phyloP scores from a whole-genome alignment of 2,329 filamentous ascomycete species.

The Neurospora crassa region DNA sequence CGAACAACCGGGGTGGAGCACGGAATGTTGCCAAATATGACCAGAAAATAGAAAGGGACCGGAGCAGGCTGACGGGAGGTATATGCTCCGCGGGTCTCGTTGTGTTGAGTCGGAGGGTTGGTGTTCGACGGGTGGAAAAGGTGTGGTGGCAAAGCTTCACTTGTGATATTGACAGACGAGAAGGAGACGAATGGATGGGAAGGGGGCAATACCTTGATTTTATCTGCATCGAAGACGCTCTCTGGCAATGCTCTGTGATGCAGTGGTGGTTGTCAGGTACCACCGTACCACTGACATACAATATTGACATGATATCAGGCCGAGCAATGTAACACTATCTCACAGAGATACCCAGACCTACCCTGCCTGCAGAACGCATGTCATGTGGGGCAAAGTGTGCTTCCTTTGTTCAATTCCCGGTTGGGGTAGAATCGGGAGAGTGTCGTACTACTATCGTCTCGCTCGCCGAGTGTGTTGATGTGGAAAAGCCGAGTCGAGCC shows the following conservation, averaged over 20 bases:
- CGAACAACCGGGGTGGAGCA: neutral
- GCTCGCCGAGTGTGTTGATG: neutral
- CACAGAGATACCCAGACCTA: neutral
- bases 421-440: neutral
- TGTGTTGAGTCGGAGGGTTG: neutral
- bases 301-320: neutral
- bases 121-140: neutral
- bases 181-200: neutral
- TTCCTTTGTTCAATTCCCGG: neutral
- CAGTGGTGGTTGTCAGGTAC: neutral
- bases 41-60: neutral
- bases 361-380: neutral
- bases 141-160: neutral
- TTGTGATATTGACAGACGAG: neutral
- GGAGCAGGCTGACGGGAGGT: neutral
- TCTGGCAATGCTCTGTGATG: neutral
- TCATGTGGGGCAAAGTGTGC: neutral
- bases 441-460: neutral
- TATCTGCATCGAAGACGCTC: neutral
- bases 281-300: neutral
- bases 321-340: neutral
- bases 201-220: neutral
- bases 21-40: neutral
- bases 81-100: neutral
- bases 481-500: neutral